A percentile compares a stretch with the other conserved stretches of the same genome.
These are phyloP conservation scores for Solanum hybrid DNA, from an alignment of 305 asterid species.

Conservation along the genomic window DNA sequence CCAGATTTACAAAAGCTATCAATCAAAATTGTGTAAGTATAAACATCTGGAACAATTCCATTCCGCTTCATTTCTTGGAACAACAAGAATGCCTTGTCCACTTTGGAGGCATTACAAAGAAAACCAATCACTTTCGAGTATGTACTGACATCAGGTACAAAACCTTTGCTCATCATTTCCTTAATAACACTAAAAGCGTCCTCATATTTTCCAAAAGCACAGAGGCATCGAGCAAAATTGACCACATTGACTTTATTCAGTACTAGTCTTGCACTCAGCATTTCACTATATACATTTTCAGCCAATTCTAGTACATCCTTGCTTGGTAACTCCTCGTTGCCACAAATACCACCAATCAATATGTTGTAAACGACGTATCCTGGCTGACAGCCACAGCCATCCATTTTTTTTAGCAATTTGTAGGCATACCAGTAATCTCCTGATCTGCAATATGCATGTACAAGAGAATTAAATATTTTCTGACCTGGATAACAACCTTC, in stretches of 20 bases:
- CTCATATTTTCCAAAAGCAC: slow-evolving; percentile 61
- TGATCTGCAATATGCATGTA: slow-evolving; percentile 67
- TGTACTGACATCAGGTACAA: slow-evolving; percentile 72
- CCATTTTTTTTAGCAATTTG: slow-evolving; percentile 79
- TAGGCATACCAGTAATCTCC: slow-evolving; percentile 70
- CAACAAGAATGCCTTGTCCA: slow-evolving; percentile 69
- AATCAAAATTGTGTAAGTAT: slow-evolving; percentile 79
- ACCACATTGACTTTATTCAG: slow-evolving; percentile 68
- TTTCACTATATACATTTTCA: slow-evolving; percentile 66
- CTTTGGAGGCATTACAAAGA: slow-evolving; percentile 64
- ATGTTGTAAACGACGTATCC: slow-evolving; percentile 83
- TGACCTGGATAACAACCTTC: slow-evolving; percentile 92
- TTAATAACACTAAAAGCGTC: slow-evolving; percentile 53
- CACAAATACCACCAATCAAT: slow-evolving; percentile 78
- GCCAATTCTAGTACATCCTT: slow-evolving; percentile 54
- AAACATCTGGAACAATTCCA: slow-evolving; percentile 63
- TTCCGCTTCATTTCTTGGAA: slow-evolving; percentile 70
- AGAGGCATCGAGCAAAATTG: slow-evolving; percentile 69
- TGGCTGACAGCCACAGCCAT: slow-evolving; percentile 57
- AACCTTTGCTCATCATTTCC: slow-evolving; percentile 78
- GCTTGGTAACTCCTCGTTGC: slow-evolving; percentile 55
- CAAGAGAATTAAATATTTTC: slow-evolving; percentile 72
- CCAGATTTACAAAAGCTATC: slow-evolving; percentile 91
- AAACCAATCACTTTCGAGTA: slow-evolving; percentile 72
- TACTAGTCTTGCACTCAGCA: slow-evolving; percentile 50